Percentiles rank a stretch among this genome's conserved stretches.
phyloP scores from a whole-genome alignment of 257 asterid genomes.

The Gentiana dahurica region DNA sequence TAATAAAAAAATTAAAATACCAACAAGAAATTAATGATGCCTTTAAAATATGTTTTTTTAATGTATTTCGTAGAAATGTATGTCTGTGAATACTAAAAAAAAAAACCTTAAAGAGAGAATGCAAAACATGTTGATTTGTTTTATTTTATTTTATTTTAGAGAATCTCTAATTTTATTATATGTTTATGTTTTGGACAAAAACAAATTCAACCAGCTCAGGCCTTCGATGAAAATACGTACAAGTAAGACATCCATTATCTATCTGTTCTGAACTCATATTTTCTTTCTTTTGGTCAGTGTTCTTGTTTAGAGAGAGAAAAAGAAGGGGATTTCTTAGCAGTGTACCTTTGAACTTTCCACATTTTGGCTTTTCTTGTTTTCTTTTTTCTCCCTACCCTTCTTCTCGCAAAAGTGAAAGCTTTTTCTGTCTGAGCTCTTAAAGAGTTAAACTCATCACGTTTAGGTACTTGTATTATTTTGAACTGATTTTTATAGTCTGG shows the following conservation, averaged over 20 bases:
- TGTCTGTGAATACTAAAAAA: too few relatives aligned
- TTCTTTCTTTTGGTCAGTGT: slow-evolving; percentile 3
- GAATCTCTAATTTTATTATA: not conserved
- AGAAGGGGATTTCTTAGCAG: slow-evolving; percentile 14
- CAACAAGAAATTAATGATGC: too few relatives aligned
- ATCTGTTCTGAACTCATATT: not conserved
- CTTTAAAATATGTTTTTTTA: too few relatives aligned
- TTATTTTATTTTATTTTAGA: too few relatives aligned
- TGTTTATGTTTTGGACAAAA: slow-evolving; percentile 1
- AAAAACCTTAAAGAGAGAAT: too few relatives aligned
- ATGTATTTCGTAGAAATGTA: too few relatives aligned
- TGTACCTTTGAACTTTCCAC: slow-evolving; percentile 41
- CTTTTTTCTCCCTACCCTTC: slow-evolving; percentile 34
- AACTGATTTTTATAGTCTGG: slow-evolving; percentile 8
- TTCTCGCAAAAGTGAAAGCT: slow-evolving; percentile 24
- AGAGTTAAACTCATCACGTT: slow-evolving; percentile 16
- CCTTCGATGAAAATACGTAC: slow-evolving; percentile 12
- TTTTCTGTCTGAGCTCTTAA: slow-evolving; percentile 19
- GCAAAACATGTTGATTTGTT: not conserved
- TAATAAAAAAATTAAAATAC: too few relatives aligned
- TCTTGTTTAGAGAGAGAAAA: slow-evolving; percentile 17
- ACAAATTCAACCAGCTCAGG: not conserved
- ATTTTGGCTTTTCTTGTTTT: slow-evolving; percentile 18
- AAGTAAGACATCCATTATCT: slow-evolving; percentile 9
- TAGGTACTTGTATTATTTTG: slow-evolving; percentile 12